Evolutionary conservation across 257 asterid species (phyloP), one percentile per base, ranked within the genome.

Genomic region (Penstemon newberryi): DNA sequence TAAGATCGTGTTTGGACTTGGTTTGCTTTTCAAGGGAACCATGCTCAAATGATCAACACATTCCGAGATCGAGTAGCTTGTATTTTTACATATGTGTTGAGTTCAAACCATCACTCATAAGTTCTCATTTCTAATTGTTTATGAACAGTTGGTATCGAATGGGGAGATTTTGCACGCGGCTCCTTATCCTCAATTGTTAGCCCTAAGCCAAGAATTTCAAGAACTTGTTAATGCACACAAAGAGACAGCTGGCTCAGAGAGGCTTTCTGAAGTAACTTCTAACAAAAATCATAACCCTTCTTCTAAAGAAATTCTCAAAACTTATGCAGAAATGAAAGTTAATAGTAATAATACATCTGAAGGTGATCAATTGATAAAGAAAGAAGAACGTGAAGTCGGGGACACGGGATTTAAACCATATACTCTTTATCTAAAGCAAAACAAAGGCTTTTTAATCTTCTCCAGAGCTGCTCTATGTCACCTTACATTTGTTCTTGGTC

Each of bases 401-500:
- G 96, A 94, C 77, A 84, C 95, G 3, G 96, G 95, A 56, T 86
- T 90, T 52, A 94, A 71, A 79, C 99, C 99, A 6, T 89, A 89
- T 64, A 19, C 83, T 53, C 78, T 85, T 42, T 94, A 94, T 69
- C 69, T 94, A 65, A 84, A 78, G 64, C 97, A 91, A 77, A 81
- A 89, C 71, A 88, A 82, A 57, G 96, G 97, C 52, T 90, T 81
- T 57, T 44, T 89, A 73, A 56, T 81, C 54, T 90, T 89, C 75
- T 25, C 74, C 6, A 25, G 75, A 47, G 95, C 91, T 60, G 77
- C 77, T 38, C 60, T 87, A 54, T 81, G 88, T 54, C 97, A 90
- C 73, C 11, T 91, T 44, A 25, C 59, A 15, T 89, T 87, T 72
- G 84, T 79, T 55, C 67, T 79, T 10, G 77, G 96, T 64, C 90